phyloP scores from a whole-genome alignment of 306 rosid genomes.

The Astragalus glycyphyllos region DNA sequence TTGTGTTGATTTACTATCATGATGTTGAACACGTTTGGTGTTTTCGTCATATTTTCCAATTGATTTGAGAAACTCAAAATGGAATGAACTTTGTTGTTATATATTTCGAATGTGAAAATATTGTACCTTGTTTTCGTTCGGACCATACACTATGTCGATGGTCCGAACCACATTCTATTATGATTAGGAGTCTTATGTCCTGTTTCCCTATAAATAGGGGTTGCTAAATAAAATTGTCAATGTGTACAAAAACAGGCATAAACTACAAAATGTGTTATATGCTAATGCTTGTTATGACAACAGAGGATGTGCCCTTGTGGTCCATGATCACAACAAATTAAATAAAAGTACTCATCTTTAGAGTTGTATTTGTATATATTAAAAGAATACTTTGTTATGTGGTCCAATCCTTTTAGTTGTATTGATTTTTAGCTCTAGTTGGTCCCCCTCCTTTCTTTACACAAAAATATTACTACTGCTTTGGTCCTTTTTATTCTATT shows the following conservation, averaged over 20 bases:
- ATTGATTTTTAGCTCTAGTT: constrained; percentile 1
- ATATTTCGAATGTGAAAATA: no score
- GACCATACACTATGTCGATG: no score
- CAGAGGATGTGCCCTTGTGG: constrained; percentile 47
- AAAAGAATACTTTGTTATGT: constrained; percentile 37
- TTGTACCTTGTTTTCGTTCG: no score
- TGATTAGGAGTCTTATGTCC: no score
- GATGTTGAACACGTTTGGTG: no score
- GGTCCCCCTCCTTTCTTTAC: constrained; percentile 40
- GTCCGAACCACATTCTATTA: no score
- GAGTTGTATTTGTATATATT: constrained; percentile 25
- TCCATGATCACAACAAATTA: constrained; percentile 39
- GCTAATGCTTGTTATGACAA: constrained; percentile 44
- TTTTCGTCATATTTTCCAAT: no score
- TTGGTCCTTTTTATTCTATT: constrained; percentile 20
- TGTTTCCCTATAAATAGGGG: no score
- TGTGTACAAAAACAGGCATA: constrained; percentile 39
- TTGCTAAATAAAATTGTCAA: neutral
- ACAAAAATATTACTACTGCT: constrained; percentile 8
- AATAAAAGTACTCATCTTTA: constrained; percentile 4
- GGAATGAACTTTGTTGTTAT: no score
- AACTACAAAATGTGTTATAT: constrained; percentile 33
- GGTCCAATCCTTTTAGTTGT: constrained; percentile 41
- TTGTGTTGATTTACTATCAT: no score
- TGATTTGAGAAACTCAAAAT: no score